phyloP scores from a whole-genome alignment of 768 basidiomycete species.

The Panaeolus cyanescens region DNA sequence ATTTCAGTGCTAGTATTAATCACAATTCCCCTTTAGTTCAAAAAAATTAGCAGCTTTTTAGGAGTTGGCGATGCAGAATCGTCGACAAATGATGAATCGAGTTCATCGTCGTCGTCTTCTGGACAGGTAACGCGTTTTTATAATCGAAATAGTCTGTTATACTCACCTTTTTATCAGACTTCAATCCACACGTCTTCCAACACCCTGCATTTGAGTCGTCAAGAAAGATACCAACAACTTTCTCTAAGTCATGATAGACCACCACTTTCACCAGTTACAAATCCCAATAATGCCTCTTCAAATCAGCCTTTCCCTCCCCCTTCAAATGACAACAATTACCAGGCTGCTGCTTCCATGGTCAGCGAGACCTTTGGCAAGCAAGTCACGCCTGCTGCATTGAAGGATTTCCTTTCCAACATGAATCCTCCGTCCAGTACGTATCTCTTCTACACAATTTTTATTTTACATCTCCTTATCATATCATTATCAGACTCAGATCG shows the following conservation, averaged over 20 bases:
- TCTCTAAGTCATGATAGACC: neutral
- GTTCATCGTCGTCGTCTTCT: neutral
- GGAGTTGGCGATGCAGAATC: neutral
- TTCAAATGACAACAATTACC: neutral
- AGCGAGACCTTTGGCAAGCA: neutral
- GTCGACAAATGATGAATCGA: neutral
- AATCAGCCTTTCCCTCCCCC: neutral
- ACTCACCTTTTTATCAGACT: neutral
- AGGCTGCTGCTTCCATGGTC: neutral
- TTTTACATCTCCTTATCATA: neutral
- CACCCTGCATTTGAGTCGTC: neutral
- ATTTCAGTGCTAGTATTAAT: slow-evolving; percentile 1
- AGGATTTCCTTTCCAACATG: neutral
- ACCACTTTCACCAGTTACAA: neutral
- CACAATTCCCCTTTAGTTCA: neutral
- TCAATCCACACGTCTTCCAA: neutral
- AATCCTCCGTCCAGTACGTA: neutral
- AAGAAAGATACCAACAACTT: neutral
- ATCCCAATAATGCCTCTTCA: neutral
- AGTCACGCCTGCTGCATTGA: neutral
- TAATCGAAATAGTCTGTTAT: neutral
- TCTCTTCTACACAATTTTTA: neutral
- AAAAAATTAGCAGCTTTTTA: neutral
- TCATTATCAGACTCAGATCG: slow-evolving; percentile 13
- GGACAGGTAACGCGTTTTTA: neutral